Evolutionary conservation across 345 rosid species (phyloP).

Genomic region (thale cress (Arabidopsis thaliana)): DNA sequence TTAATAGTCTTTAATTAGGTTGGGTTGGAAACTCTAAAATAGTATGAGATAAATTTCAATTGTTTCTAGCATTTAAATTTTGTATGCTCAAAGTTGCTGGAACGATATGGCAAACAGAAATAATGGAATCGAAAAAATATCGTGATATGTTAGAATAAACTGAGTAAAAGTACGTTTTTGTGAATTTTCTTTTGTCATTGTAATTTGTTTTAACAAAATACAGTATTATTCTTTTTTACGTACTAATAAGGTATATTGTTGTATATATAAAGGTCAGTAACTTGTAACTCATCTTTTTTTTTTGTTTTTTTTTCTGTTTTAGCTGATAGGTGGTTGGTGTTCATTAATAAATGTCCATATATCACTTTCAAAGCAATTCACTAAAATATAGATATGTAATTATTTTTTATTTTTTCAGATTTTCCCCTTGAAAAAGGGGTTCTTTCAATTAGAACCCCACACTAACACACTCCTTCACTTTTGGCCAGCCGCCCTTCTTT

Average conservation of each 20-base stretch:
- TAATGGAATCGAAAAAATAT: background rate
- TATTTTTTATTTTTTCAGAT: background rate
- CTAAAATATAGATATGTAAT: background rate
- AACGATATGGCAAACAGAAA: background rate
- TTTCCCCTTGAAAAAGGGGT: slow-evolving; percentile 3
- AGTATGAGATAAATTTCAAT: background rate
- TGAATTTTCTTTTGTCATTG: background rate
- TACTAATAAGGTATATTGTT: background rate
- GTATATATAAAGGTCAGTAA: too few relatives aligned
- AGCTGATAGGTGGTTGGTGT: slow-evolving; percentile 15
- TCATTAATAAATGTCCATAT: slow-evolving; percentile 14
- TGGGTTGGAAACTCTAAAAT: background rate
- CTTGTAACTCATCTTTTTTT: background rate
- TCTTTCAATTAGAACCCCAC: slow-evolving; percentile 21
- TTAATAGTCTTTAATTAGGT: background rate
- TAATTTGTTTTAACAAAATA: background rate
- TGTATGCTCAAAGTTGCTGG: background rate
- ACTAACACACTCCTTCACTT: slow-evolving; percentile 9
- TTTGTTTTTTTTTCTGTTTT: background rate
- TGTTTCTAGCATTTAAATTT: background rate
- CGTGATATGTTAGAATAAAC: background rate
- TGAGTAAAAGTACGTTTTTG: background rate
- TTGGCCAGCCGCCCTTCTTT: slow-evolving; percentile 27
- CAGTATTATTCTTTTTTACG: background rate
- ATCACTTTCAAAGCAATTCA: slow-evolving; percentile 25